phyloP scores from a whole-genome alignment of 73 alveolate genomes.

The Paramecium sonneborni region DNA sequence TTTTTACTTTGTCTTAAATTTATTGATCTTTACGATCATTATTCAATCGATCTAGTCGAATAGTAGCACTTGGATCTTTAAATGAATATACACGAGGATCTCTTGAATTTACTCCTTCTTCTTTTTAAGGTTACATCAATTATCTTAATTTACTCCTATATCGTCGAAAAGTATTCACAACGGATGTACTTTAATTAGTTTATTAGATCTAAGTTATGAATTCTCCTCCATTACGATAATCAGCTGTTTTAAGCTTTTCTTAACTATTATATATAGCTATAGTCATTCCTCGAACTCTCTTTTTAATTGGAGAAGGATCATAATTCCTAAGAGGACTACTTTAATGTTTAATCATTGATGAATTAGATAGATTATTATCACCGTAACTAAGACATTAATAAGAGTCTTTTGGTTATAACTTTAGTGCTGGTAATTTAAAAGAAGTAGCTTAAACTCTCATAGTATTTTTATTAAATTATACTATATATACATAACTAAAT shows the following conservation, averaged over 20 bases:
- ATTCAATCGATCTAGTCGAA: not conserved
- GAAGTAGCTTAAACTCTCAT: not conserved
- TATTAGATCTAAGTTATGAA: not conserved
- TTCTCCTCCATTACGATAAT: not conserved
- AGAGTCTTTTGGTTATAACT: slow-evolving; percentile 10
- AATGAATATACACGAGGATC: slow-evolving; percentile 45
- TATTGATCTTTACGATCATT: not conserved
- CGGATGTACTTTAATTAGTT: not conserved
- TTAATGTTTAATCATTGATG: not conserved
- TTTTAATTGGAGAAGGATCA: slow-evolving; percentile 36
- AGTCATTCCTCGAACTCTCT: slow-evolving; percentile 49
- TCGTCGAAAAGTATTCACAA: slow-evolving; percentile 19
- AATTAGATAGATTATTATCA: slow-evolving; percentile 21
- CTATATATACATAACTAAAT: not conserved
- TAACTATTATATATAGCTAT: slow-evolving; percentile 45
- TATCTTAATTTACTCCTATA: slow-evolving; percentile 21
- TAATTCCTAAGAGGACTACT: slow-evolving; percentile 4
- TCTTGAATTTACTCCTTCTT: slow-evolving; percentile 18
- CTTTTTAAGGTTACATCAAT: slow-evolving; percentile 1
- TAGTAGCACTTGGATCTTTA: slow-evolving; percentile 50
- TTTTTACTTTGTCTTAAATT: not conserved
- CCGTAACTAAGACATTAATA: not conserved
- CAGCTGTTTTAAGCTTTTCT: slow-evolving; percentile 47
- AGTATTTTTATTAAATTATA: not conserved
- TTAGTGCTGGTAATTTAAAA: not conserved